phyloP scores from a whole-genome alignment of 805 yeast species.

The Pichia kluyveri region DNA sequence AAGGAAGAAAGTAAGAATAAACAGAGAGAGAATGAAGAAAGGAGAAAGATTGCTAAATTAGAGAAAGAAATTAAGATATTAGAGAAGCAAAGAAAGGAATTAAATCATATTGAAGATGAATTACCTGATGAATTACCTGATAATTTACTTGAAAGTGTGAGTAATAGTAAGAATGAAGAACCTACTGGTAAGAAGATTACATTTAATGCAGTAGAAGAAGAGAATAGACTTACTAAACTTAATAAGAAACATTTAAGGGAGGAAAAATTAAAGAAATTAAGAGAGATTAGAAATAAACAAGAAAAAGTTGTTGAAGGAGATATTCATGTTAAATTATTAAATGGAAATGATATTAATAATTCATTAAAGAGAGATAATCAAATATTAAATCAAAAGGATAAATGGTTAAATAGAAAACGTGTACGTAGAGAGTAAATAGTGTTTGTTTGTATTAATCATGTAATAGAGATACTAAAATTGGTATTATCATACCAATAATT shows the following conservation, averaged over 20 bases:
- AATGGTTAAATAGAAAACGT: slow-evolving; percentile 22
- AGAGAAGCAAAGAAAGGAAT: slow-evolving; percentile 5
- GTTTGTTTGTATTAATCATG: too few species aligned
- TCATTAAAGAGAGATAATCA: neutral
- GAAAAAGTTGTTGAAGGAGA: slow-evolving; percentile 31
- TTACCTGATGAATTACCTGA: slow-evolving; percentile 31
- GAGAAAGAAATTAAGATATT: slow-evolving; percentile 16
- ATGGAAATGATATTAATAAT: neutral
- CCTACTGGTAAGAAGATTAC: neutral
- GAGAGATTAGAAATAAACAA: slow-evolving; percentile 22
- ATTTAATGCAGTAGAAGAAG: slow-evolving; percentile 19
- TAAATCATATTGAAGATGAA: slow-evolving; percentile 7
- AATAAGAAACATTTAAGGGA: slow-evolving; percentile 10
- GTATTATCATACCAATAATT: slow-evolving; percentile 23
- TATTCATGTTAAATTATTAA: slow-evolving; percentile 28
- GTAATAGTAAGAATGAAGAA: slow-evolving; percentile 4
- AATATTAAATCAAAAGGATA: slow-evolving; percentile 15
- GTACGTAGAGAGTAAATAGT: slow-evolving; percentile 14
- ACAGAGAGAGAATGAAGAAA: slow-evolving; percentile 24
- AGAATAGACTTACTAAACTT: slow-evolving; percentile 17
- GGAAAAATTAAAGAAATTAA: slow-evolving; percentile 17
- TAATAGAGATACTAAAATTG: slow-evolving; percentile 18
- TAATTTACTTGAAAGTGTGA: slow-evolving; percentile 26
- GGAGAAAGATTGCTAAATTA: slow-evolving; percentile 26
- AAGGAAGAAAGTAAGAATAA: slow-evolving; percentile 10